Conservation (phyloP, 2,329 filamentous ascomycete genomes). For the Ploettnerulaceae sp. region DNA sequence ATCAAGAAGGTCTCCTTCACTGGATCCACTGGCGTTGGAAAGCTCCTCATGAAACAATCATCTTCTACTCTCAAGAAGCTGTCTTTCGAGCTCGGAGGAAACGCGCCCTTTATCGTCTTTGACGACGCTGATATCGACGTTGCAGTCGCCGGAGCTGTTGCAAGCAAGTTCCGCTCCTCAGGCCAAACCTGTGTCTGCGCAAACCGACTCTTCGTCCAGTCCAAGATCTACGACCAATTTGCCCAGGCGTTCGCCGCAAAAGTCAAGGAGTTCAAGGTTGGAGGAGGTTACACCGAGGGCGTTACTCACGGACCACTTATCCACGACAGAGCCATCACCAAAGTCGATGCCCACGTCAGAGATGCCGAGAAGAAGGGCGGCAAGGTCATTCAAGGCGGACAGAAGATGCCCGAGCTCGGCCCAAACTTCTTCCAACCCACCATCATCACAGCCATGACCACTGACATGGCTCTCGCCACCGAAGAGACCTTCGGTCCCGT, state of each 20-base stretch:
- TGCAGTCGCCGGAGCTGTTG: constrained; percentile 77
- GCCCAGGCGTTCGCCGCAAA: constrained; percentile 63
- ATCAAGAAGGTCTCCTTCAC: constrained; percentile 94
- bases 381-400: constrained; percentile 69
- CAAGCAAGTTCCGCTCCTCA: constrained; percentile 88
- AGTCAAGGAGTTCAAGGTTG: constrained; percentile 70
- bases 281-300: constrained; percentile 64
- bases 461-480: constrained; percentile 74
- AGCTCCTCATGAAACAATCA: constrained; percentile 83
- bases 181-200: constrained; percentile 95
- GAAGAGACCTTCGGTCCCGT: constrained; percentile 98
- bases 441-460: constrained; percentile 79
- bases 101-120: constrained; percentile 95
- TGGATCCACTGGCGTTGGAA: constrained; percentile 66
- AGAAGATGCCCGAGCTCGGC: constrained; percentile 68
- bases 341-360: constrained; percentile 74
- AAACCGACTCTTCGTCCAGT: constrained; percentile 77
- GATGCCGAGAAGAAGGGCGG: constrained; percentile 76
- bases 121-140: constrained; percentile 86
- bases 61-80: constrained; percentile 74
- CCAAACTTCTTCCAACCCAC: constrained; percentile 87
- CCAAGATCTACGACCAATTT: constrained; percentile 73
- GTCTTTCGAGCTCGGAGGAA: constrained; percentile 89
- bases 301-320: constrained; percentile 80
- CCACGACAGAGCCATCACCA: constrained; percentile 73